Evolutionary conservation across 2,329 filamentous ascomycete species (phyloP), one percentile per base, ranked within the genome.

Genomic region (Penicillium aurantiogriseum): DNA sequence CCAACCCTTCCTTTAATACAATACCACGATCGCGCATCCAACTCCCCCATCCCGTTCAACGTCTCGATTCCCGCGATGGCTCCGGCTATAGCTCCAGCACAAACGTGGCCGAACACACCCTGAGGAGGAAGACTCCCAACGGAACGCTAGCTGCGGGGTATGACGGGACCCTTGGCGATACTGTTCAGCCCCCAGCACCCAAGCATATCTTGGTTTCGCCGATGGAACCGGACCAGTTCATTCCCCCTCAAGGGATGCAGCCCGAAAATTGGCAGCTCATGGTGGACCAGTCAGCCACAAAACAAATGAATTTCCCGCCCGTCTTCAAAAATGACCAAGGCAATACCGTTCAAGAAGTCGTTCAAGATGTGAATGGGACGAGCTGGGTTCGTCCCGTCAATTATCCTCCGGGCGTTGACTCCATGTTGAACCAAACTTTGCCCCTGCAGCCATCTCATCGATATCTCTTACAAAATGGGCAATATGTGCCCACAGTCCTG

Each of bases 71-170:
- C 38, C 71, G 67, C 36, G 67, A 73, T 59, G 55, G 63, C 27
- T 56, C 67, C 8, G 63, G 63, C 13, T 62, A 67, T n/a, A 61
- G 61, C 47, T 59, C 65, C 29, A 67, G 59, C 29, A 40, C 62
- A 10, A 68, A 70, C 23, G 64, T 57, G 19, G 68, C 64, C 11
- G 91, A 96, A 73, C 87, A 96, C 73, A 89, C 91, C 66, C 80
- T 97, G 56, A 86, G 93, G 63, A 86, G 93, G 64, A 97, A 97
- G 75, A 97, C 93, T 9, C 94, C 93, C 5, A 93, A 88, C 69
- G 94, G 93, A n/a, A 96, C 92, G 38, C 83, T 97, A 60, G 88
- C 93, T 63, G 91, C 90, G 53, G 92, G 91, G 11, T 97, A 96
- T 69, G 92, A 97, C 80, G 91, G 90, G 33, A 90, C 90, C 5